phyloP scores from a whole-genome alignment of 306 rosid species.

The Cotoneaster glaucophyllus region DNA sequence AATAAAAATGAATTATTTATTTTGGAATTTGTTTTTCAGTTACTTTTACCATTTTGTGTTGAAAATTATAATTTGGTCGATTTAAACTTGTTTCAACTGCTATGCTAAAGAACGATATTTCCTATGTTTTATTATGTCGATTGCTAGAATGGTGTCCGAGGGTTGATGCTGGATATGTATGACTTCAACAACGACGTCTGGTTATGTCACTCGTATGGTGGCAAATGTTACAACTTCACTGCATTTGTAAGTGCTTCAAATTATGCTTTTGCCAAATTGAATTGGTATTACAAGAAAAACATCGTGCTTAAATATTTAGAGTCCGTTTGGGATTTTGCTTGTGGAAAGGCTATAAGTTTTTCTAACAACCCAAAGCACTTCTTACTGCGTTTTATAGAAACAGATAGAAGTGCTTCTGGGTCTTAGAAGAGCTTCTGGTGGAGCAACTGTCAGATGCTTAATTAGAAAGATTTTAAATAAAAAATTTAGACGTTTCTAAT shows the following conservation, averaged over 20 bases:
- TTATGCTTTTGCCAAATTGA: not conserved
- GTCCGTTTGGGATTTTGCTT: not conserved
- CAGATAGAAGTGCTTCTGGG: too few species aligned
- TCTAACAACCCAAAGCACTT: too few species aligned
- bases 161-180: constrained; percentile 90
- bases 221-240: constrained; percentile 60
- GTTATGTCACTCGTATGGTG: constrained; percentile 71
- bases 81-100: not conserved
- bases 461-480: too few species aligned
- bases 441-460: too few species aligned
- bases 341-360: too few species aligned
- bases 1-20: too few species aligned
- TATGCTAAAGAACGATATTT: not conserved
- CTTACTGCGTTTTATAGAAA: too few species aligned
- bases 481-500: too few species aligned
- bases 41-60: not conserved
- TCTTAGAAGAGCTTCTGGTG: too few species aligned
- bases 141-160: constrained; percentile 78
- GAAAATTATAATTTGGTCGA: not conserved
- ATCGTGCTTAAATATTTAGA: too few species aligned
- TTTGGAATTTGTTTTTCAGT: not conserved
- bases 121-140: not conserved
- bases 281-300: not conserved
- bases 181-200: constrained; percentile 69
- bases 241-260: constrained; percentile 68